Evolutionary conservation across 768 basidiomycete genomes (phyloP).

Genomic region (Agaricus blazei): DNA sequence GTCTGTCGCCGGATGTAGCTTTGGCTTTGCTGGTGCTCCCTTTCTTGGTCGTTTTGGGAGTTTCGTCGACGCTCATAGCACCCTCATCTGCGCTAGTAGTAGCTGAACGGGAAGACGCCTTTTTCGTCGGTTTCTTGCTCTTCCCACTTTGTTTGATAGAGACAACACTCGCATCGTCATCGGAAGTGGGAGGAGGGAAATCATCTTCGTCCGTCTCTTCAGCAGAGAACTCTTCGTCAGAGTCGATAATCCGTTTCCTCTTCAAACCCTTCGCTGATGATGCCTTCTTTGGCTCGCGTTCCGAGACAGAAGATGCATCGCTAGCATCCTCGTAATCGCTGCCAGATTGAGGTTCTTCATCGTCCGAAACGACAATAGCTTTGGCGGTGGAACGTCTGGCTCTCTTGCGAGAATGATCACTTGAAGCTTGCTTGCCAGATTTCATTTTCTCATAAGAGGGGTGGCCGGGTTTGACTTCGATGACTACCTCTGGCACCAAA

Average conservation of each 20-base stretch:
- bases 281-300: constrained; percentile 18
- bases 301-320: constrained; percentile 18
- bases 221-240: constrained; percentile 15
- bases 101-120: constrained; percentile 20
- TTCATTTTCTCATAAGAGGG: constrained; percentile 14
- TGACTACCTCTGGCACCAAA: constrained; percentile 51
- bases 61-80: constrained; percentile 57
- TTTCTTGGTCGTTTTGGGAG: constrained; percentile 22
- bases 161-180: constrained; percentile 13
- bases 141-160: neutral
- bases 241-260: constrained; percentile 11
- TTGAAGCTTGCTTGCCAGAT: constrained; percentile 27
- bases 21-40: constrained; percentile 32
- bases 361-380: constrained; percentile 49
- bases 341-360: constrained; percentile 27
- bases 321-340: constrained; percentile 24
- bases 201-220: constrained; percentile 12
- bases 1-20: constrained; percentile 30
- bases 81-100: constrained; percentile 26
- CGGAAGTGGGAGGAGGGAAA: constrained; percentile 9
- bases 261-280: constrained; percentile 10
- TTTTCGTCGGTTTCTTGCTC: constrained; percentile 14
- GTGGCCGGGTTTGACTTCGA: constrained; percentile 28
- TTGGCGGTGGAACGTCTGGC: constrained; percentile 34
- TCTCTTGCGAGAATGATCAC: constrained; percentile 31